These are phyloP conservation scores for Chytriomyces sp. DNA, from an alignment of 192 early-diverging fungal species.

Conservation along the genomic window DNA sequence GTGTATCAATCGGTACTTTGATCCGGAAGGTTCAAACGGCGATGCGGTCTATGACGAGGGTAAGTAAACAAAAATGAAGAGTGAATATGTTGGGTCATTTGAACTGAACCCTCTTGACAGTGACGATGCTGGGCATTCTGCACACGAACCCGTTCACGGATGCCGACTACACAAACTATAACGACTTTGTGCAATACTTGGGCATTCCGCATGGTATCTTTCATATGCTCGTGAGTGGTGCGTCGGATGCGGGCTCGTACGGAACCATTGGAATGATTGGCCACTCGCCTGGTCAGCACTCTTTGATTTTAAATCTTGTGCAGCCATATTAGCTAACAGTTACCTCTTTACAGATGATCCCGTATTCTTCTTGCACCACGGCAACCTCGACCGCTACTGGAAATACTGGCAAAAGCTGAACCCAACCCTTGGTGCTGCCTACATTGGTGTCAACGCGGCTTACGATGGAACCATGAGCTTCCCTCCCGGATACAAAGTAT, in stretches of 20 bases:
- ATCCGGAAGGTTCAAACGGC: neutral
- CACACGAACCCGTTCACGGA: constrained; percentile 45
- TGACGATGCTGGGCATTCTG: constrained; percentile 32
- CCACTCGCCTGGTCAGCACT: neutral
- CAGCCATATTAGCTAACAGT: neutral
- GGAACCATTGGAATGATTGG: neutral
- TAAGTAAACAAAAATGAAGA: neutral
- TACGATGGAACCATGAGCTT: neutral
- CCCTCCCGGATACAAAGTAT: neutral
- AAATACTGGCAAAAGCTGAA: constrained; percentile 20
- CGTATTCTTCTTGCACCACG: constrained; percentile 51
- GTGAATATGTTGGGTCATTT: too few relatives aligned
- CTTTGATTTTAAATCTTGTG: neutral
- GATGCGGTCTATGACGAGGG: constrained; percentile 27
- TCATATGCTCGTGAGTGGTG: constrained; percentile 12
- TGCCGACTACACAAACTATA: constrained; percentile 20
- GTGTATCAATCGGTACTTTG: constrained; percentile 28
- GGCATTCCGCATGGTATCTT: constrained; percentile 33
- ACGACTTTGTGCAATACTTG: constrained; percentile 23
- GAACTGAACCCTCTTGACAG: too few relatives aligned
- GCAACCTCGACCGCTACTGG: constrained; percentile 42
- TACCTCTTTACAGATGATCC: constrained; percentile 40
- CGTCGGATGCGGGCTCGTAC: neutral
- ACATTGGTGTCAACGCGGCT: neutral
- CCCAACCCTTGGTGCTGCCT: constrained; percentile 1